These are phyloP conservation scores for Debaryomycetaceae sp. DNA, from an alignment of 1,139 yeast species.

Conservation along the genomic window DNA sequence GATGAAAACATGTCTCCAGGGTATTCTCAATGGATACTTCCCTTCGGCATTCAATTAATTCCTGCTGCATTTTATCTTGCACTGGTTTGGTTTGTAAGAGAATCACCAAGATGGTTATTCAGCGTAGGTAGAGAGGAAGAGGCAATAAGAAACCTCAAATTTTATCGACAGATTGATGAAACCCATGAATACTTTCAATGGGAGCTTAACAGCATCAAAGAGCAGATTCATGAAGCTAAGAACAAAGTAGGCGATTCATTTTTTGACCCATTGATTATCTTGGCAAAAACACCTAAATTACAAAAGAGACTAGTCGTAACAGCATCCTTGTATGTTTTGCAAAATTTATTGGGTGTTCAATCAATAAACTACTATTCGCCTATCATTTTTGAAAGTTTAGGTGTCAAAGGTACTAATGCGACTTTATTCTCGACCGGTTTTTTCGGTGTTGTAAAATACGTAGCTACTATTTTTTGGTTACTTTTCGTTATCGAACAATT, in stretches of 20 bases:
- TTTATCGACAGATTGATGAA: constrained; percentile 38
- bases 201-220: constrained; percentile 31
- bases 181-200: constrained; percentile 36
- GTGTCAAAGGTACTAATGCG: constrained; percentile 38
- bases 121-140: constrained; percentile 32
- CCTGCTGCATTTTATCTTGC: constrained; percentile 39
- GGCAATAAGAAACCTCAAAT: constrained; percentile 33
- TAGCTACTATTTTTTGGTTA: constrained; percentile 35
- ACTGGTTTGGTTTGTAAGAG: constrained; percentile 35
- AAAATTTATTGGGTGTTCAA: constrained; percentile 46
- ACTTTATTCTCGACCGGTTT: constrained; percentile 41
- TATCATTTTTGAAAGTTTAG: constrained; percentile 35
- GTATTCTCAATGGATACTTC: constrained; percentile 40
- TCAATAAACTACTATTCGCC: constrained; percentile 47
- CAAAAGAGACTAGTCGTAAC: constrained; percentile 32
- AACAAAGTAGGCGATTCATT: constrained; percentile 37
- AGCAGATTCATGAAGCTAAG: constrained; percentile 26
- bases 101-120: constrained; percentile 41
- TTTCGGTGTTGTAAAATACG: constrained; percentile 42
- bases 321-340: constrained; percentile 34
- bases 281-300: constrained; percentile 25
- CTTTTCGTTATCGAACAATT: constrained; percentile 36
- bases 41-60: constrained; percentile 42
- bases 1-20: constrained; percentile 27
- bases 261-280: constrained; percentile 21